Percentiles rank a stretch among this genome's conserved stretches.
These are phyloP conservation scores for Xylariaceae sp. DNA, from an alignment of 2,329 filamentous ascomycete species.

Conservation along the genomic window DNA sequence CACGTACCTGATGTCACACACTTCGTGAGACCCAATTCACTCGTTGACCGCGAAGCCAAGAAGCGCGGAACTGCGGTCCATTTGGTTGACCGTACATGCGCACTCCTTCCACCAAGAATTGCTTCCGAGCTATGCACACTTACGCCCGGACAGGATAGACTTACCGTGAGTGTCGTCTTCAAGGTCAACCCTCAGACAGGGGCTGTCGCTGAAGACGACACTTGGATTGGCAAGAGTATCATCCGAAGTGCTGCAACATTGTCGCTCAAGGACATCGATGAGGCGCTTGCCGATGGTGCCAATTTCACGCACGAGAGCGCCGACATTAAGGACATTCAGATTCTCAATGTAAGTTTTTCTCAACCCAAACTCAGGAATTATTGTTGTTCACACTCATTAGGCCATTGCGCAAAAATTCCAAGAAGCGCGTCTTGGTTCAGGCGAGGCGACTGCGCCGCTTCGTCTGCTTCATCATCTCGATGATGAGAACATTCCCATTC, in stretches of 20 bases:
- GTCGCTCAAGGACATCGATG: conserved; percentile 79
- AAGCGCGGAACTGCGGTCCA: conserved; percentile 97
- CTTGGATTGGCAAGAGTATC: conserved; percentile 89
- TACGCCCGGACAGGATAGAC: conserved; percentile 77
- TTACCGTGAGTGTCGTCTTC: conserved; percentile 91
- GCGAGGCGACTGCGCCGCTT: conserved; percentile 74
- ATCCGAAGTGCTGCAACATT: conserved; percentile 88
- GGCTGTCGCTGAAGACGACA: conserved; percentile 73
- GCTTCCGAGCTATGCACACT: conserved; percentile 85
- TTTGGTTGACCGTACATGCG: conserved; percentile 78
- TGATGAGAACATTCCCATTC: conserved; percentile 95
- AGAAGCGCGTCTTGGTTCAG: conserved; percentile 76
- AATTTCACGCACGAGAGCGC: conserved; percentile 60
- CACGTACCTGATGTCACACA: conserved; percentile 94
- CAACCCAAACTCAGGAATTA: background rate
- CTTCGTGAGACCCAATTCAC: conserved; percentile 92
- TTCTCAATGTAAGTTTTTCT: conserved; percentile 58
- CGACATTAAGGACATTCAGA: conserved; percentile 70
- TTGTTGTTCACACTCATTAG: conserved; percentile 36
- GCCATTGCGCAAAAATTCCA: conserved; percentile 85
- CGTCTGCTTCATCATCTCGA: conserved; percentile 90
- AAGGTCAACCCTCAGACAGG: conserved; percentile 79
- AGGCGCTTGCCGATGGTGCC: conserved; percentile 61
- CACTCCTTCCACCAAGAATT: conserved; percentile 83
- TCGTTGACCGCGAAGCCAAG: conserved; percentile 95